Evolutionary conservation across 164 flowering plant species (phyloP), one percentile per base, ranked within the genome.

Genomic region (Magnolia changhungtana): DNA sequence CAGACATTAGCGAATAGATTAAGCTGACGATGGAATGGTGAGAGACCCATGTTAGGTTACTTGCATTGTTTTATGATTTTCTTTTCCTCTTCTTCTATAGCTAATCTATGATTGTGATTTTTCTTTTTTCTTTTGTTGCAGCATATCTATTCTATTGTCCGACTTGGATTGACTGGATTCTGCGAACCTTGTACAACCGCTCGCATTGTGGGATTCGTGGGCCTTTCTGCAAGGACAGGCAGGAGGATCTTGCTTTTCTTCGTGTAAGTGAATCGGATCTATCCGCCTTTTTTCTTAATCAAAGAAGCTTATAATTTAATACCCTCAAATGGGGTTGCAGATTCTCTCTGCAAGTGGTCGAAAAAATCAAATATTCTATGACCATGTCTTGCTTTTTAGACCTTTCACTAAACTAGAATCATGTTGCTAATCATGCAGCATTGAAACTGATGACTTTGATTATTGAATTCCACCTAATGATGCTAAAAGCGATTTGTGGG

Each of bases 191-290:
- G 61, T 55, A 55, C 61, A 16, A 55, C 61, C 18, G 61, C 16
- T 55, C 18, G 61, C 9, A 55, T 10, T 55, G 61, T 16, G 8
- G 61, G 55, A 59, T 45, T 77, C 63, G 27, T 74, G 50, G 21
- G 8, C 31, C 63, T 23, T 51, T 72, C 21, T 4, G 18, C 24
- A 67, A 75, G 64, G 72, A 63, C 80, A 78, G 29, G 19, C 13
- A 9, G 61, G 61, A 55, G 50, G 69, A 72, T 69, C 76, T 58
- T 66, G 58, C 78, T 79, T 82, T 76, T 67, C 66, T 59, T 71
- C 45, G 4, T 37, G 45, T 59, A 66, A 67, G 74, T 64, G 63
- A 79, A 72, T 51, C 73, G 52, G 50, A 76, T 72, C 74, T 64
- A 24, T 27, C 19, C 64, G 65, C 21, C 74, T 16, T 55, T 55